These are phyloP conservation scores for Citrullus mucosospermus DNA, from an alignment of 306 rosid species.

Conservation along the genomic window DNA sequence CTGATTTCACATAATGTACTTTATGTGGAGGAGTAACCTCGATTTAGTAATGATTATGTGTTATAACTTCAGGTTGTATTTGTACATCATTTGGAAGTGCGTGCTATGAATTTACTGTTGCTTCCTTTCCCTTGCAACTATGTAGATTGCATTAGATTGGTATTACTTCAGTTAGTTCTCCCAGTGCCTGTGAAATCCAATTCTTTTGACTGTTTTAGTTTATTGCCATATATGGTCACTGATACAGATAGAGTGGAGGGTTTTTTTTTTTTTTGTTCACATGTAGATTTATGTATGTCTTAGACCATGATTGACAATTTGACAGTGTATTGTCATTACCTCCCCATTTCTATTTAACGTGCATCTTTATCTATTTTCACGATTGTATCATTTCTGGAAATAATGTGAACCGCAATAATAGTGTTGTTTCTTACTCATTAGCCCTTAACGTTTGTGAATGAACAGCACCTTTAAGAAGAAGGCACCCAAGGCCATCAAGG, in stretches of 20 bases:
- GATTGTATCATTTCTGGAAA: neutral
- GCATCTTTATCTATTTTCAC: neutral
- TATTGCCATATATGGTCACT: neutral
- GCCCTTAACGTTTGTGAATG: neutral
- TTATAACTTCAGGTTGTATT: neutral
- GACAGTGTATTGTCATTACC: neutral
- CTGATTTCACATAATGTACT: neutral
- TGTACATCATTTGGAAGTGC: neutral
- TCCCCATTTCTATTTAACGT: neutral
- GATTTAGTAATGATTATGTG: neutral
- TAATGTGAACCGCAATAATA: neutral
- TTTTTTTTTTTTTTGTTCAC: neutral
- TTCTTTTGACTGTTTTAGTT: neutral
- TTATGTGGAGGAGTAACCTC: neutral
- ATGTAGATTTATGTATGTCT: no score
- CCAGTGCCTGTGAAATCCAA: neutral
- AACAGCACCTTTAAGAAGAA: slow-evolving; percentile 32
- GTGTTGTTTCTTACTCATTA: neutral
- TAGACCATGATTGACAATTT: neutral
- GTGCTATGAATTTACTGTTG: neutral
- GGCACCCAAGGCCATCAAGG: slow-evolving; percentile 33
- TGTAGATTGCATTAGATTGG: neutral
- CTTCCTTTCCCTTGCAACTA: neutral
- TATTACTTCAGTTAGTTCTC: neutral
- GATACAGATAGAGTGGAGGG: neutral